Base-by-base conservation (phyloP, 805 yeast genomes). In the Monosporozyma servazzii region DNA sequence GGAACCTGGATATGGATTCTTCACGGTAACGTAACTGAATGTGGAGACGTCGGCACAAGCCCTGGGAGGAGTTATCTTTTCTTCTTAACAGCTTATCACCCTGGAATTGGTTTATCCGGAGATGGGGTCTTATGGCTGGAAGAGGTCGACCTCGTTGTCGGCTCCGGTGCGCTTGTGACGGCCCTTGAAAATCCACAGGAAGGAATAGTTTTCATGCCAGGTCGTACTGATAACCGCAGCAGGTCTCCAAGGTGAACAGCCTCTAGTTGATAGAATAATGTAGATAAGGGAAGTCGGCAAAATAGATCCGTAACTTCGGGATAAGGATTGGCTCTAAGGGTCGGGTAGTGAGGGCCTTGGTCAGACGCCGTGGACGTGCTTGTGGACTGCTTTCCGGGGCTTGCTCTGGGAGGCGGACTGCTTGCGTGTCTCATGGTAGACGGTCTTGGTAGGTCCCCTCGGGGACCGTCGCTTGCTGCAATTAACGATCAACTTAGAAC, bases 231-330 rank as follows among this genome's bases (percentile, higher is more conserved):
- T 68, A 68, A 63, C 72, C 73, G 72, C 72, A 69, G 71, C 71
- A 69, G 72, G 72, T 68, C 72, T 69, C 72, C 73, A 66, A 69
- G 73, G 72, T 68, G 69, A 69, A 69, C 72, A 67, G 72, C 71
- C 72, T 69, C 71, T 69, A 67, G 72, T 68, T 69, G 71, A 69
- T 66, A 68, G 72, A 67, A 68, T 65, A 66, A 68, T 65, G 71
- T 68, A 67, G 72, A 66, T 68, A 67, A 66, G 71, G 72, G 72
- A 69, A 69, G 71, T 68, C 72, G 71, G 72, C 72, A 68, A 67
- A 68, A 65, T 68, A 60, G 70, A 66, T 69, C 71, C 70, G 71
- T 69, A 67, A 67, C 71, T 68, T 67, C 70, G 71, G 71, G 72
- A 69, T 60, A 68, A 68, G 72, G 69, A 69, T 69, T 69, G 72